Base-by-base conservation (phyloP, 75 land plant species). In the Gnetum montanum region DNA sequence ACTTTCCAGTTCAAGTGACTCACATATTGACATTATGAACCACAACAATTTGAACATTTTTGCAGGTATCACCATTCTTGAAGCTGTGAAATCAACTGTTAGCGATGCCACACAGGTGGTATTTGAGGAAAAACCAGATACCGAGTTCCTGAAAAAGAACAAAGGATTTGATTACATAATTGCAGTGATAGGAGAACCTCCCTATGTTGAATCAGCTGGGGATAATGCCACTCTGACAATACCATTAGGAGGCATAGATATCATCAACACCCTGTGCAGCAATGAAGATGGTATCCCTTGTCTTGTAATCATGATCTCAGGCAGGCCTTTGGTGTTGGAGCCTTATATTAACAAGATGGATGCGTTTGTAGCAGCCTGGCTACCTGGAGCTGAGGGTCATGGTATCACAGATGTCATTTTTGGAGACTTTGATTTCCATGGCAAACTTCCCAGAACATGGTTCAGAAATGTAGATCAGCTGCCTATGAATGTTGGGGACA, bases 241-340 rank as follows among this genome's bases (percentile, higher is more conserved):
- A 2, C 98, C 96, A 22, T 44, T 74, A 1, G 36, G 57, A 34
- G 96, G 96, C 6, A 18, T 61, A 24, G 69, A 81, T 13, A 29
- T 83, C 8, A 66, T 81, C 10, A 59, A 60, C 38, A 35, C 49
- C 23, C 75, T 88, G 18, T 80, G 94, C 57, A 65, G 62, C 20
- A 67, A 52, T 56, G 53, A 69, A 16, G 4, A 15, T 18, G 13
- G 43, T 15, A 77, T 85, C 49, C 76, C 80, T 26, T 61, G 77
- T 38, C 43, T 88, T 65, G 89, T 77, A 22, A 76, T 92, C 37
- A 31, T 92, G 38, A 68, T 92, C 25, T 84, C 89, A 31, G 97
- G 97, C 31, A 78, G 97, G 46, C 97, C 97, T 18, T 24, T 92
- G 49, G 81, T 84, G 34, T 20, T 92, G 51, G 81, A 74, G 45